A percentile compares a stretch with the other conserved stretches of the same genome.
phyloP scores from a whole-genome alignment of 2,329 filamentous ascomycete genomes.

The Akanthomyces dipterigenus region DNA sequence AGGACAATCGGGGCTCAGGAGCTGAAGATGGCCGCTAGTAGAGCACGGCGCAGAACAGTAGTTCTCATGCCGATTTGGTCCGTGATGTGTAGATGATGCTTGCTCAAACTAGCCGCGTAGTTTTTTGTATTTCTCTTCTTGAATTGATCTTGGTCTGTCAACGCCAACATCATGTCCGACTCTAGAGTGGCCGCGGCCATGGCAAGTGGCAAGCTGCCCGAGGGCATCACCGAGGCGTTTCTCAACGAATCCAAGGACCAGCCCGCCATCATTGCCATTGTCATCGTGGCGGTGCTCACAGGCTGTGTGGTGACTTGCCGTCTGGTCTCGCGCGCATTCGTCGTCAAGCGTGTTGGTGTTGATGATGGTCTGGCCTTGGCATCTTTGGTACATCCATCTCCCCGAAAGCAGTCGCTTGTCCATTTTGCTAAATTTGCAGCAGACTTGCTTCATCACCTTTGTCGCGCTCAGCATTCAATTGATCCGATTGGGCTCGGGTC shows the following conservation, averaged over 20 bases:
- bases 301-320: constrained; percentile 28
- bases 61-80: not conserved
- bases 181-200: constrained; percentile 22
- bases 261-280: constrained; percentile 32
- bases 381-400: constrained; percentile 24
- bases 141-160: not conserved
- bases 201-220: constrained; percentile 29
- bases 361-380: constrained; percentile 32
- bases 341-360: constrained; percentile 30
- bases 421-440: not conserved
- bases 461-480: constrained; percentile 35
- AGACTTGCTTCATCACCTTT: constrained; percentile 35
- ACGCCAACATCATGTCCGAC: not conserved
- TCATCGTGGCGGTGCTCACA: constrained; percentile 30
- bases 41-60: not conserved
- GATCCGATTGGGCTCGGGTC: constrained; percentile 41
- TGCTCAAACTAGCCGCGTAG: not conserved
- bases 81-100: not conserved
- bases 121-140: not conserved
- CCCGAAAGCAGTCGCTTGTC: too few species aligned
- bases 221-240: constrained; percentile 26
- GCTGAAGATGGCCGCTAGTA: not conserved
- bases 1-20: not conserved
- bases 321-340: constrained; percentile 27
- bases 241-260: constrained; percentile 31